Base-by-base conservation (phyloP, 257 asterid species). In the Paraleonurus japonicus region DNA sequence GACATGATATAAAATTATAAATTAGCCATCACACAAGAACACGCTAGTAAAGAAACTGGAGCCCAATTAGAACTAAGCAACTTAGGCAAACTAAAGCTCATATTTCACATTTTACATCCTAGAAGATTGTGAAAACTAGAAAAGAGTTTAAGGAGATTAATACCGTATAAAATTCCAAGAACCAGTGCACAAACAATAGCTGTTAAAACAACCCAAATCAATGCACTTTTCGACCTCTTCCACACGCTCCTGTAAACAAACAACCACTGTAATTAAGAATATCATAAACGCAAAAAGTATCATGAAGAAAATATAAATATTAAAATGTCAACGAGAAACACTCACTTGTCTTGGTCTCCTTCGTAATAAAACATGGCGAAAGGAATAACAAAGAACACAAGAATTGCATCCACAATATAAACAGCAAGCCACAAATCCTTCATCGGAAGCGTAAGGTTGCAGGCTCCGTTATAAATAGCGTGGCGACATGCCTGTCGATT, bases 331-430 rank as follows among this genome's bases (percentile, higher is more conserved):
- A 62, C 0, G 16, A 78, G 69, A 60, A 68, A 17, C 30, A 64
- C 81, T 50, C 48, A 92, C 98, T 92, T 95, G 77, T 92, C 99
- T 86, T 84, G 96, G 80, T 95, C 99, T 51, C 98, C 99, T 85
- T 95, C 99, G 62, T 95, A 95, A 76, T 86, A 95, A 74, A 95
- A 95, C 97, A 95, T 95, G 50, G 99, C 96, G 75, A 95, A 95
- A 0, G 98, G 99, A 54, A 95, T 95, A 55, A 95, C 72, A 58
- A 95, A 95, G 85, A 95, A 95, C 26, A 95, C 98, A 16, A 95
- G 96, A 26, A 95, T 13, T 0, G 98, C 99, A 60, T 95, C 96
- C 50, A 86, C 80, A 54, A 92, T 92, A 80, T 95, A 92, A 71
- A 95, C 65, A 20, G 92, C 88, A 63, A 95, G 97, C 99, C 99